Base-by-base conservation (phyloP, 495 filamentous ascomycete species). In the Diplogelasinospora grovesii region DNA sequence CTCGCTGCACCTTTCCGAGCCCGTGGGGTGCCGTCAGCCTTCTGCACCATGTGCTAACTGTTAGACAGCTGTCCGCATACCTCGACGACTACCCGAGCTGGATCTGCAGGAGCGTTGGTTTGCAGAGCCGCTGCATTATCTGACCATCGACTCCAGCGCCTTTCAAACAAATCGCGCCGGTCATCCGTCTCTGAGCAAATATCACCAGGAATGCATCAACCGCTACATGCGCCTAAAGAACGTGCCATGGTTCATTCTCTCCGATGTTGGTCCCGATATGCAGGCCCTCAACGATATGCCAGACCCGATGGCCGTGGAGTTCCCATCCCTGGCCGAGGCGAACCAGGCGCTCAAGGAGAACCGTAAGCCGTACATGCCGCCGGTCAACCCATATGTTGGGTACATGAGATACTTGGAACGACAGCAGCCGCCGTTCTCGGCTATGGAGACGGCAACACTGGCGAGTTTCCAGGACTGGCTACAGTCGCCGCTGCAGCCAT, bases 401-500 rank as follows among this genome's bases (percentile, higher is more conserved):
- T 97, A 97, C 56, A 67, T 99, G 24, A 74, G 81, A 29, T 77
- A 95, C 55, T 68, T 97, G 8, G 89, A 95, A 58, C 75, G 81
- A 28, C 80, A 85, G 26, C 90, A 96, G 52, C 82, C 85, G 7
- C 61, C 81, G 0, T 63, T 62, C 24, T 43, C 71, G 57, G 47
- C 74, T 57, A 54, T 71, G 35, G 69, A 73, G 26, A 57, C 60
- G 3, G 54, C 44, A 2, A 60, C 60, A 2, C 46, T 73, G 20
- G 57, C 54, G 1, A 67, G 60, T 25, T 73, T 73, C 52, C 93
- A 99, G 47, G 92, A 99, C 57, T 97, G 92, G 64, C 69, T 97
- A 2, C 92, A 99, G 59, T 85, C 86, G 4, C 92, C 92, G 7
- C 66, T 99, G 25, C 93, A 99, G 54, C 92, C 92, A 1, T 72